Evolutionary conservation across 768 basidiomycete species (phyloP).

Genomic region (Boletellus emodensis): DNA sequence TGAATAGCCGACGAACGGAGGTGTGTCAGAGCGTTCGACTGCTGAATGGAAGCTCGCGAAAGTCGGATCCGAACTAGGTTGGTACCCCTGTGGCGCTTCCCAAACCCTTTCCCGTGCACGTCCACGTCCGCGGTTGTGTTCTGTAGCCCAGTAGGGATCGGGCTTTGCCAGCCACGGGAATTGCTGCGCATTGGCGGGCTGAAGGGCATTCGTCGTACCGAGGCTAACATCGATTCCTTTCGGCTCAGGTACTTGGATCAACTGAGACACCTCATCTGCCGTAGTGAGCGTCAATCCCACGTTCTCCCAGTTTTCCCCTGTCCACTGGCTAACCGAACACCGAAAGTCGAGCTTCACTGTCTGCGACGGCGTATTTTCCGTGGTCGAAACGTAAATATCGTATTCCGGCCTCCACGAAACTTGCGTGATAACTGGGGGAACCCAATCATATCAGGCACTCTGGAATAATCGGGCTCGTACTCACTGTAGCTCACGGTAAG

Average conservation of each 20-base stretch:
- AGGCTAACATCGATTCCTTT: constrained; percentile 16
- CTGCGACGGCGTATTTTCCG: constrained; percentile 10
- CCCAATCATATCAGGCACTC: background rate
- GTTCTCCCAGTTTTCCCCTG: constrained; percentile 31
- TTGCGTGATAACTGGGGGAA: constrained; percentile 8
- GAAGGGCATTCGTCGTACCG: background rate
- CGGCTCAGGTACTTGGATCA: constrained; percentile 21
- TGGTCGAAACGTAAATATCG: constrained; percentile 13
- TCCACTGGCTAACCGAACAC: constrained; percentile 26
- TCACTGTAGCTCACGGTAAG: constrained; percentile 20
- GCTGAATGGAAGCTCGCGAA: no score
- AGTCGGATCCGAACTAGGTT: no score
- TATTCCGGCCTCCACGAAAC: constrained; percentile 22
- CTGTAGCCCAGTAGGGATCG: no score
- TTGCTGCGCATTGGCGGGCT: background rate
- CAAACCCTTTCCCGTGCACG: no score
- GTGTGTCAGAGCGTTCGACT: no score
- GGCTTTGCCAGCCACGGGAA: no score
- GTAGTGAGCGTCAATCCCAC: constrained; percentile 26
- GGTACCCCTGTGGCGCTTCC: no score
- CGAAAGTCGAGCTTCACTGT: constrained; percentile 25
- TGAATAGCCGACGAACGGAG: background rate
- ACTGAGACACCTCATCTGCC: constrained; percentile 13
- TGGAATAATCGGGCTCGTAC: background rate
- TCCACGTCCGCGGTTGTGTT: no score